phyloP scores from a whole-genome alignment of 1,284 basidiomycete species.

The Moesziomyces globuligerus region DNA sequence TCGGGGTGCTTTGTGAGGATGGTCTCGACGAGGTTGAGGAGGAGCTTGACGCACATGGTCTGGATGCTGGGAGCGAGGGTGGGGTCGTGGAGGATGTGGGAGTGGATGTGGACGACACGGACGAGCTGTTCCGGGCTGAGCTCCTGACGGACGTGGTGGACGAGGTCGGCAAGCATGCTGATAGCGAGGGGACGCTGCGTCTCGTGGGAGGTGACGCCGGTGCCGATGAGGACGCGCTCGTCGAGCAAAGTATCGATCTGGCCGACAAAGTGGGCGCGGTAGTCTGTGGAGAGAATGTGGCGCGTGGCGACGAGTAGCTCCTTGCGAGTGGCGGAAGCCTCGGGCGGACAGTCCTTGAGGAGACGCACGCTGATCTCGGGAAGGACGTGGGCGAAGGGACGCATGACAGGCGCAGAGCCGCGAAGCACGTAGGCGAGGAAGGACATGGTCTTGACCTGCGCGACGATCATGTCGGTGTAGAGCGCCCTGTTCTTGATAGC shows the following conservation, averaged over 20 bases:
- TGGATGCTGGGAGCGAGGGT: constrained; percentile 84
- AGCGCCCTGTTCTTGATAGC: constrained; percentile 76
- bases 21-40: constrained; percentile 87
- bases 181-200: constrained; percentile 81
- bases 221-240: constrained; percentile 89
- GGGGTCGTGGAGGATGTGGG: constrained; percentile 88
- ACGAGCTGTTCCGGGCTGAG: constrained; percentile 82
- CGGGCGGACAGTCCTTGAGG: constrained; percentile 91
- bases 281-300: constrained; percentile 84
- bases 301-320: constrained; percentile 93
- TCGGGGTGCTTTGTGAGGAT: constrained; percentile 71
- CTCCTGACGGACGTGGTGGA: constrained; percentile 89
- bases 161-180: constrained; percentile 89
- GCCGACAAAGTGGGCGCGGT: constrained; percentile 82
- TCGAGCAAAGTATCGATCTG: constrained; percentile 91
- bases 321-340: constrained; percentile 78
- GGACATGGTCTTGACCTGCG: constrained; percentile 87
- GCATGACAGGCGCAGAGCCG: constrained; percentile 76
- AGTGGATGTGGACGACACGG: constrained; percentile 84
- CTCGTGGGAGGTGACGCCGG: constrained; percentile 81
- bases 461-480: constrained; percentile 88
- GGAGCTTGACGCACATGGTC: constrained; percentile 90
- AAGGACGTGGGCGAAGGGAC: constrained; percentile 82
- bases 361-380: constrained; percentile 84
- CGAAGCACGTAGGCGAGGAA: constrained; percentile 92